phyloP scores from a whole-genome alignment of 2,329 filamentous ascomycete genomes.

The Blastomyces percursus region DNA sequence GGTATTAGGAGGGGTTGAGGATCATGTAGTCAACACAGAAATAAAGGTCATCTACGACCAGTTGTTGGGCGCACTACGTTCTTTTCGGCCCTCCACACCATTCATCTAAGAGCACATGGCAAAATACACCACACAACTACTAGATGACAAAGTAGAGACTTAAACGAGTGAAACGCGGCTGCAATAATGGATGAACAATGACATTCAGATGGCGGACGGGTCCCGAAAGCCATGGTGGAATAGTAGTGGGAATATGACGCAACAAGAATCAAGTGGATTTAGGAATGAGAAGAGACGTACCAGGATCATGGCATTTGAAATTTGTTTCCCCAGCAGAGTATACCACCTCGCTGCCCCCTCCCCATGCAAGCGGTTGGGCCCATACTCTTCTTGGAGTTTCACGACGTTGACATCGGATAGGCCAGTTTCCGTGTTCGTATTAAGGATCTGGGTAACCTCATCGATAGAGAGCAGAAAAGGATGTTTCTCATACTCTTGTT shows the following conservation, averaged over 20 bases:
- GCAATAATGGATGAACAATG: not conserved
- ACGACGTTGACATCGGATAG: slow-evolving; percentile 35
- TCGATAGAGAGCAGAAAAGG: slow-evolving; percentile 27
- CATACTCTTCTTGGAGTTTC: slow-evolving; percentile 38
- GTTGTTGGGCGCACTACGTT: slow-evolving; percentile 1
- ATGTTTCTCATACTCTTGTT: slow-evolving; percentile 23
- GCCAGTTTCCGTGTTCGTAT: slow-evolving; percentile 40
- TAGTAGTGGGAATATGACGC: not conserved
- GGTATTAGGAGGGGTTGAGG: not conserved
- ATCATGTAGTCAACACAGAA: not conserved
- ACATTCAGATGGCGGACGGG: not conserved
- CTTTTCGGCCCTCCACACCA: not conserved
- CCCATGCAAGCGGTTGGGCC: slow-evolving; percentile 40
- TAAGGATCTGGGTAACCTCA: slow-evolving; percentile 34
- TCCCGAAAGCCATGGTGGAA: not conserved
- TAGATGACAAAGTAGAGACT: not conserved
- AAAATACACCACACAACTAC: slow-evolving; percentile 1
- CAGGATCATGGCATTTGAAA: slow-evolving; percentile 47
- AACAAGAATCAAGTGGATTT: not conserved
- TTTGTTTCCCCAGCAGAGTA: slow-evolving; percentile 42
- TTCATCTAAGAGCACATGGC: slow-evolving; percentile 1
- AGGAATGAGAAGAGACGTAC: slow-evolving; percentile 22
- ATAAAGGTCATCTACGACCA: not conserved
- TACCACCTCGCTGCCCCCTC: slow-evolving; percentile 37
- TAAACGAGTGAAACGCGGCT: not conserved